Percentiles rank a stretch among this genome's conserved stretches.
These are phyloP conservation scores for Tulasnella sp. DNA, from an alignment of 768 basidiomycete species.

Conservation along the genomic window DNA sequence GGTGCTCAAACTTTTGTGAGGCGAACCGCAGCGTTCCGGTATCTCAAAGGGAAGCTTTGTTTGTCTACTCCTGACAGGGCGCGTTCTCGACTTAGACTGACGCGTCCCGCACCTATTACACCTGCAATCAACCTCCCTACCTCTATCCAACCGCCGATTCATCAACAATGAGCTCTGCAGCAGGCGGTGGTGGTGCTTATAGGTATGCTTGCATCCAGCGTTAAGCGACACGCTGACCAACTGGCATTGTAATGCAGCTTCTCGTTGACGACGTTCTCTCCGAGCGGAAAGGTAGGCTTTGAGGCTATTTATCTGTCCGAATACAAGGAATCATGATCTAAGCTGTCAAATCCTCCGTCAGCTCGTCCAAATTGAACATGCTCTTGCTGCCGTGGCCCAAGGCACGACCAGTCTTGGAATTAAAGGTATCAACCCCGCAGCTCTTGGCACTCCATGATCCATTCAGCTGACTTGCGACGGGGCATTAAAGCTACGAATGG, in stretches of 20 bases:
- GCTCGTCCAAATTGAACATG: conserved; percentile 99
- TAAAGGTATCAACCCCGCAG: conserved; percentile 58
- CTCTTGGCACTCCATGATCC: background rate
- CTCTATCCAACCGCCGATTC: background rate
- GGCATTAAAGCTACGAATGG: conserved; percentile 82
- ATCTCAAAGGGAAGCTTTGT: background rate
- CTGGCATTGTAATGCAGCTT: conserved; percentile 49
- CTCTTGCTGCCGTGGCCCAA: conserved; percentile 88
- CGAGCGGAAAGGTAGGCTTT: conserved; percentile 63
- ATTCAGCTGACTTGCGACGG: background rate
- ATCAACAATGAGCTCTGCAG: conserved; percentile 16
- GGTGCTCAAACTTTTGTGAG: background rate
- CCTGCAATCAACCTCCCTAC: background rate
- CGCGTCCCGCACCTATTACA: conserved; percentile 14
- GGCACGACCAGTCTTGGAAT: conserved; percentile 97
- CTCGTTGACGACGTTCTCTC: conserved; percentile 98
- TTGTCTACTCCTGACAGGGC: conserved; percentile 5
- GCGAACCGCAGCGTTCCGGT: background rate
- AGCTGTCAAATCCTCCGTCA: conserved; percentile 19
- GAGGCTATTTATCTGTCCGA: conserved; percentile 5
- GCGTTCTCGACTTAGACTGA: conserved; percentile 14
- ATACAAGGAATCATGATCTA: background rate
- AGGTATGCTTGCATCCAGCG: conserved; percentile 37
- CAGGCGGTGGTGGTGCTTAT: conserved; percentile 55
- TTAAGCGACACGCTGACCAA: background rate